A percentile compares a stretch with the other conserved stretches of the same genome.
phyloP scores from a whole-genome alignment of 2,329 filamentous ascomycete species.

The Aspergillus neotritici region DNA sequence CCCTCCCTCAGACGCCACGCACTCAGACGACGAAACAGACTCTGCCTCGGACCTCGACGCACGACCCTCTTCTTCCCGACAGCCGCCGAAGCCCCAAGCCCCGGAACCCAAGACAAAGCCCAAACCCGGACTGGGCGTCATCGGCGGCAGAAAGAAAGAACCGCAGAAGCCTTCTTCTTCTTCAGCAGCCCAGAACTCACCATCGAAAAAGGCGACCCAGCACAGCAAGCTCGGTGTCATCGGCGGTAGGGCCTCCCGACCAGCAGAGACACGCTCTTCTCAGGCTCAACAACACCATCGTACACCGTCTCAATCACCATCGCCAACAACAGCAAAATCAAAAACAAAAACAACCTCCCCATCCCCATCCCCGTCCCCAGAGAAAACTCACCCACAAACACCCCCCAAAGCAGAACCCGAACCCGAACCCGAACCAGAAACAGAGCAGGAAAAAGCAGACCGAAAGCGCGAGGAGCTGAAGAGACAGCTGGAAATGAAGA shows the following conservation, averaged over 20 bases:
- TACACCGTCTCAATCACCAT: neutral
- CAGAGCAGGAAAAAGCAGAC: constrained; percentile 50
- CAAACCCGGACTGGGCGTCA: no score
- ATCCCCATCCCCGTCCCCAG: neutral
- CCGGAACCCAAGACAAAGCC: no score
- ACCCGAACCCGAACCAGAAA: constrained; percentile 20
- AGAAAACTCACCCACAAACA: neutral
- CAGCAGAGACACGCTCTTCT: constrained; percentile 6
- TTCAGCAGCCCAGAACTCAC: no score
- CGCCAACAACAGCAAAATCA: constrained; percentile 7
- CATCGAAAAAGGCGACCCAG: no score
- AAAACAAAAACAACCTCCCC: constrained; percentile 12
- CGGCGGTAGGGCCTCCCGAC: neutral
- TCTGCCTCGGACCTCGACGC: no score
- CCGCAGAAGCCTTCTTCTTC: no score
- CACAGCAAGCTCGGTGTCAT: no score
- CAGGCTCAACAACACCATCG: neutral
- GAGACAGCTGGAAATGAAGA: constrained; percentile 46
- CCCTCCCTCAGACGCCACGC: neutral
- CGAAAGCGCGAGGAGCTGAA: constrained; percentile 54
- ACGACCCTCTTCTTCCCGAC: no score
- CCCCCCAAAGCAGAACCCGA: constrained; percentile 12
- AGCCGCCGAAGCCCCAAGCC: no score
- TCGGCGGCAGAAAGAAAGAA: no score
- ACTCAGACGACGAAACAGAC: neutral